Conservation (phyloP, 75 land plant species). For the Sequoia sempervirens region DNA sequence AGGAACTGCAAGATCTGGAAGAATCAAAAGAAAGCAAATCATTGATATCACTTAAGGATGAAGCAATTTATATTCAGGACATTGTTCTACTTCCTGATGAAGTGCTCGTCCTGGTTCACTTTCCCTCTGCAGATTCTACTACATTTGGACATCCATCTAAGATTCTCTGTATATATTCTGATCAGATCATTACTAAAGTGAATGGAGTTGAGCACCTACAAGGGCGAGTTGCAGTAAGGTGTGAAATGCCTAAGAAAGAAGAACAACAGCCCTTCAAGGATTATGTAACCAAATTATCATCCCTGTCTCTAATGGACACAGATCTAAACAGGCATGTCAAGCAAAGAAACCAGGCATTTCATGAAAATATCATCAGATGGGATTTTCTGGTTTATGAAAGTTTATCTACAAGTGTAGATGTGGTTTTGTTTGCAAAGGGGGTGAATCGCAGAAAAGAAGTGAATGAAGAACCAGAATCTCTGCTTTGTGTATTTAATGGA, state of each 20-base stretch:
- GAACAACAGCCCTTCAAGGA: not conserved
- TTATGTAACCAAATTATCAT: not conserved
- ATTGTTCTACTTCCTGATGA: slow-evolving; percentile 2
- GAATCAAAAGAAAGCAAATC: not conserved
- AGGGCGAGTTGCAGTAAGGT: not conserved
- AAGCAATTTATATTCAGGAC: not conserved
- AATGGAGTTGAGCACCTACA: slow-evolving; percentile 1
- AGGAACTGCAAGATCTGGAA: not conserved
- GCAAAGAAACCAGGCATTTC: not conserved
- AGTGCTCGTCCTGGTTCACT: not conserved
- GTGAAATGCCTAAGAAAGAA: not conserved
- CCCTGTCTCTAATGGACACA: not conserved
- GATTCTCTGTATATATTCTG: not conserved
- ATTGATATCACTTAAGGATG: not conserved
- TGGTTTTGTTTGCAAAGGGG: slow-evolving; percentile 75
- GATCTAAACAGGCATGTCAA: not conserved
- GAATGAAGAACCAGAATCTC: slow-evolving; percentile 11
- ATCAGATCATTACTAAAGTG: not conserved
- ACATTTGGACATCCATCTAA: not conserved
- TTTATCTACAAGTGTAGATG: slow-evolving; percentile 49
- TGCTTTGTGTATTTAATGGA: slow-evolving; percentile 57
- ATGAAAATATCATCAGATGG: slow-evolving; percentile 23
- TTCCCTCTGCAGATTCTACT: not conserved
- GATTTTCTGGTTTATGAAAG: slow-evolving; percentile 51
- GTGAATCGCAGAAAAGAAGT: slow-evolving; percentile 36